These are phyloP conservation scores for Craspedostauros australis DNA, from an alignment of 108 stramenopile genomes.

Conservation along the genomic window DNA sequence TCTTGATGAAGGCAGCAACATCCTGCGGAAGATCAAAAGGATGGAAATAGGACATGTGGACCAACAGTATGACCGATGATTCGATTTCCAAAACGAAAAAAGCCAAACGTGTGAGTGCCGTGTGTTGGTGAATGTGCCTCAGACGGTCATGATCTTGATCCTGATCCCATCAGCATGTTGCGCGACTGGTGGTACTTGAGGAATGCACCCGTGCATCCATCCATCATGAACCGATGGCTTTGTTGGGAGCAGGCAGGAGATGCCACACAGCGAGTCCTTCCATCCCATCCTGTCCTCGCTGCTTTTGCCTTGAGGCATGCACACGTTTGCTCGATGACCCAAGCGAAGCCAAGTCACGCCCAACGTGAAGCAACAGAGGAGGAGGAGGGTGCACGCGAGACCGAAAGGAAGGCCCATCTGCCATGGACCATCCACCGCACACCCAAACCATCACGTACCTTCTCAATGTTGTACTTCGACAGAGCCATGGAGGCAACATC, in stretches of 20 bases:
- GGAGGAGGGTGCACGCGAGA: neutral
- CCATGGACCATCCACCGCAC: too few relatives aligned
- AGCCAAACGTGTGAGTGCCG: too few relatives aligned
- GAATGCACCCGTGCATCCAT: too few relatives aligned
- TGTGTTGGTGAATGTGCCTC: too few relatives aligned
- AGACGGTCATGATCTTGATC: too few relatives aligned
- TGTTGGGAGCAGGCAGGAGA: too few relatives aligned
- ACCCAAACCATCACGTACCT: conserved; percentile 68
- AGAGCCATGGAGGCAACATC: conserved; percentile 99
- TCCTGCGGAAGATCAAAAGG: conserved; percentile 54
- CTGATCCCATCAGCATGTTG: too few relatives aligned
- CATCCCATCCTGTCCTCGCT: too few relatives aligned
- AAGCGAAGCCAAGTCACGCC: neutral
- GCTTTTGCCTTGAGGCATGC: too few relatives aligned
- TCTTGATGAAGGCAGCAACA: conserved; percentile 99
- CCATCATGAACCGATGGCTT: too few relatives aligned
- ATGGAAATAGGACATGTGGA: conserved; percentile 1
- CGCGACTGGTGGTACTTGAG: neutral
- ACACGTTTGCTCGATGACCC: too few relatives aligned
- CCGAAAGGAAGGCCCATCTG: neutral
- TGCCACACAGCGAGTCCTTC: too few relatives aligned
- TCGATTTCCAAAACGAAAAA: neutral
- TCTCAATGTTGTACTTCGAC: conserved; percentile 99
- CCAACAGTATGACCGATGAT: neutral
- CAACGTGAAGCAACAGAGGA: neutral